These are phyloP conservation scores for Vitis rotundifolia DNA, from an alignment of 164 flowering plant genomes.

Conservation along the genomic window DNA sequence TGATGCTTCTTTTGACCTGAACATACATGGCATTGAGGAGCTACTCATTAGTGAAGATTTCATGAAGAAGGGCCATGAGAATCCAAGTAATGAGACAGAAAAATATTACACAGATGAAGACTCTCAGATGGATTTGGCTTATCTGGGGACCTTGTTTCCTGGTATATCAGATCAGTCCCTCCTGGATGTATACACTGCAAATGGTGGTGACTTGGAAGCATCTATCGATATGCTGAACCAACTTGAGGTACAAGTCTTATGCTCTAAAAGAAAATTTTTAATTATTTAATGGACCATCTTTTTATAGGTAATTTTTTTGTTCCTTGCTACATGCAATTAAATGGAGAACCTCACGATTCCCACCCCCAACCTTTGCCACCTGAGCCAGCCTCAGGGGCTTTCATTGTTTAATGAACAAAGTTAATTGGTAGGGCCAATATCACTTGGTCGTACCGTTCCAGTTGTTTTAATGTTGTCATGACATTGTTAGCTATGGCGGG, in stretches of 20 bases:
- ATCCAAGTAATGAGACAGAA: conserved; percentile 19
- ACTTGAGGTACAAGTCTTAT: conserved; percentile 44
- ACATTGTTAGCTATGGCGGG: no score
- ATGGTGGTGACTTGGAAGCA: conserved; percentile 60
- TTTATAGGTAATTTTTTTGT: no score
- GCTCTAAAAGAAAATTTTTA: not conserved
- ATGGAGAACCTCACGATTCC: no score
- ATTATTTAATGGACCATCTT: not conserved
- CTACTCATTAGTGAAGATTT: conserved; percentile 8
- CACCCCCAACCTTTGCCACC: no score
- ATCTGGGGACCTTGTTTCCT: conserved; percentile 55
- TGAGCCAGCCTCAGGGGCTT: no score
- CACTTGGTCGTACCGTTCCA: no score
- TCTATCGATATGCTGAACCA: conserved; percentile 67
- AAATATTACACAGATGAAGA: conserved; percentile 38
- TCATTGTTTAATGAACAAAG: no score
- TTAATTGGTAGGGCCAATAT: no score
- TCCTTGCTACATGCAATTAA: no score
- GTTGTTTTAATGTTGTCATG: no score
- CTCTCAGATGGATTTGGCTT: conserved; percentile 56
- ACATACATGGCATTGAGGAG: conserved; percentile 6
- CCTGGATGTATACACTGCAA: conserved; percentile 51
- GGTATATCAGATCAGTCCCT: conserved; percentile 62
- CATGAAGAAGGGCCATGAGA: conserved; percentile 22
- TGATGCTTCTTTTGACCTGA: conserved; percentile 4